Evolutionary conservation across 1,284 basidiomycete species (phyloP), one percentile per base, ranked within the genome.

Genomic region (Ceratobasidium sp.): DNA sequence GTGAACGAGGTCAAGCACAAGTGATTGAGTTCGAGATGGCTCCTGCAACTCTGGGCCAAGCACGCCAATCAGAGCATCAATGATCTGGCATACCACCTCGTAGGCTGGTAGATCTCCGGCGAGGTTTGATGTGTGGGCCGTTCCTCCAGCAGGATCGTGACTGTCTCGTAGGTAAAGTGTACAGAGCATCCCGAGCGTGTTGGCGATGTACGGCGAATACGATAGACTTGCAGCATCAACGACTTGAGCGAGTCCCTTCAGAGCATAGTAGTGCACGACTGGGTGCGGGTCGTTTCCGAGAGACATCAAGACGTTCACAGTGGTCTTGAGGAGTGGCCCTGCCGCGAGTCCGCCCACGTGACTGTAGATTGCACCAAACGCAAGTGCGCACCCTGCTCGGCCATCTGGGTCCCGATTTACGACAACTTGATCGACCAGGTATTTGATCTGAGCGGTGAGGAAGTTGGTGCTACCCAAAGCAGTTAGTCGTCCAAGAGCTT

Each of bases 11-110:
- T 94, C 90, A 71, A 97, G 88, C 22, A 98, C 89, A 15, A 98
- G 85, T 2, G 89, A 89, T 41, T 95, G 87, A 0, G 95, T 93
- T n/a, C 91, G 87, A 31, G 89, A 86, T 0, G 93, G 93, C 77
- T 98, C 97, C 80, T 96, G 93, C 71, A 99, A 91, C 80, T 99
- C 98, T 0, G 98, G 97, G 0, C 98, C 98, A 54, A 99, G 88
- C 2, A 99, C 94, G 33, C 93, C 96, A 76, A 98, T 95, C 51
- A 98, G 87, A 0, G 96, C 95, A 80, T 98, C 95, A 67, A 98
- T 91, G 59, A 98, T 93, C 78, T 94, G 91, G 80, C 96, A 98
- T 48, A 96, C 90, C 19, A 94, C 91, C 59, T 97, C 95, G 80
- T 98, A 97, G 0, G 95, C 92, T 0, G 97, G 96, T 48, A 96